phyloP scores from a whole-genome alignment of 139 green algal species.

The Picochlorum sp. region DNA sequence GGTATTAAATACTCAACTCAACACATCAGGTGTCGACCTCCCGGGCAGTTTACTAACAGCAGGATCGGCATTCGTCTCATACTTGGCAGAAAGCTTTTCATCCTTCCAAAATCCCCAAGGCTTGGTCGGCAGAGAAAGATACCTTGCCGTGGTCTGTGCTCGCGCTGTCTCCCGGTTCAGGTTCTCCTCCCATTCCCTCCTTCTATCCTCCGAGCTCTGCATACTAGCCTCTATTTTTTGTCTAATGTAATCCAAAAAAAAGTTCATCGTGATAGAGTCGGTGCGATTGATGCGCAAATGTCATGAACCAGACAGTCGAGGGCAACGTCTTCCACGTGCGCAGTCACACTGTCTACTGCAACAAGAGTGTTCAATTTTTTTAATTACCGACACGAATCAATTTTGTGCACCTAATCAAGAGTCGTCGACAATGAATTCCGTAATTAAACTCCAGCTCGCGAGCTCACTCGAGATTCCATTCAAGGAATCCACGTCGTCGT shows the following conservation, averaged over 20 bases:
- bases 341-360: too few relatives aligned
- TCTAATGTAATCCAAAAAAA: constrained; percentile 12
- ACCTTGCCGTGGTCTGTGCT: constrained; percentile 13
- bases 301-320: not conserved
- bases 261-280: constrained; percentile 11
- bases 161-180: constrained; percentile 1
- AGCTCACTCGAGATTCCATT: too few relatives aligned
- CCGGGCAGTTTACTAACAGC: constrained; percentile 9
- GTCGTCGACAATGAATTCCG: too few relatives aligned
- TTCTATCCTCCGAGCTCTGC: constrained; percentile 17
- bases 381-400: too few relatives aligned
- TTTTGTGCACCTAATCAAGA: too few relatives aligned
- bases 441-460: too few relatives aligned
- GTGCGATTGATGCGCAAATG: not conserved
- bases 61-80: constrained; percentile 10
- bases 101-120: constrained; percentile 30
- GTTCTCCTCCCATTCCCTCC: constrained; percentile 21
- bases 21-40: constrained; percentile 2
- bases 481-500: too few relatives aligned
- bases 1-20: not conserved
- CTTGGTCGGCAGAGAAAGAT: constrained; percentile 25
- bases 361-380: too few relatives aligned
- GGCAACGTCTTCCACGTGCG: too few relatives aligned
- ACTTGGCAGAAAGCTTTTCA: constrained; percentile 22
- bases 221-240: constrained; percentile 19